Base-by-base conservation (phyloP, 176 grass and related monocot species). In the Zea luxurians region DNA sequence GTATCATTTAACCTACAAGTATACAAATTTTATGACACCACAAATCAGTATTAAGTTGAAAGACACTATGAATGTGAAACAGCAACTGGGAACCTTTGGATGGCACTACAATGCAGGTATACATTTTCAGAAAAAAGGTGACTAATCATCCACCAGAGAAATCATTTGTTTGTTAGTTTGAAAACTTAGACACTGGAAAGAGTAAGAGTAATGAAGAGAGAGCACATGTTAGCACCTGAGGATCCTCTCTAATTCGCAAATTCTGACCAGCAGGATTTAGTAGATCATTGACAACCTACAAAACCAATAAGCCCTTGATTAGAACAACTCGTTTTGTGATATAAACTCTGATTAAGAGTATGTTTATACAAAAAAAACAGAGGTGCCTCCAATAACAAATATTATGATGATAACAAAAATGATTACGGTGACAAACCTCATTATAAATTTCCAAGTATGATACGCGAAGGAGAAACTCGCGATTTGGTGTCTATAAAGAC, bases 391-490 rank as follows among this genome's bases (percentile, higher is more conserved):
- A 65, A 53, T n/a, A 36, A 82, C 6, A 76, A 81, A 1, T 74
- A 70, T 42, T 79, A 87, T 61, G 58, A 66, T 57, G 20, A 61
- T 16, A 13, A 58, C 58, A 80, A 80, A 71, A 47, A 80, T 37
- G 36, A 79, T 50, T 53, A 42, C 4, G 54, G 37, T 12, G 12
- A 83, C 85, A 86, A 82, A 97, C 93, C 96, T 99, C 96, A 62
- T 99, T 99, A 82, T 99, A 99, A 89, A 99, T 99, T 91, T 99
- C 96, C 90, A 99, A 75, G 84, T 99, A 99, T 74, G 96, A 99
- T 47, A 99, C 96, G 3, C 96, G 92, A 61, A 99, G 86, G 55
- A 99, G 96, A 93, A 99, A 99, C 72, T 99, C 96, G 15, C 84
- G 90, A 73, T 89, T 91, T 59, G 96, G 92, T 16, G 92, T 99